phyloP scores from a whole-genome alignment of 2,329 filamentous ascomycete genomes.

The Penicillium sp. region DNA sequence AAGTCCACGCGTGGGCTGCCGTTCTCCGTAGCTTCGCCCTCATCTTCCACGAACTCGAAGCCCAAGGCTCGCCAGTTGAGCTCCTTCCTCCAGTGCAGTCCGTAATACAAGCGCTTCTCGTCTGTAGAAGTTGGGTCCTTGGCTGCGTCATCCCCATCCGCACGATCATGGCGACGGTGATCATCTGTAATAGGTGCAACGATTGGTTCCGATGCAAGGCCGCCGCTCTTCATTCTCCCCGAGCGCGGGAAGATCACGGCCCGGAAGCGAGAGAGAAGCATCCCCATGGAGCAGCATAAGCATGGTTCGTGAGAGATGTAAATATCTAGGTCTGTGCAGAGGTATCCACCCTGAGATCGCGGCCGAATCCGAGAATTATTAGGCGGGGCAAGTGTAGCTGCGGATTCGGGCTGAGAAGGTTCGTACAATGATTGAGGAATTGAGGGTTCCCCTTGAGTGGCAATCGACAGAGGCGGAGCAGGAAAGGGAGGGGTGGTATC shows the following conservation, averaged over 20 bases:
- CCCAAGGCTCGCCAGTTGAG: constrained; percentile 51
- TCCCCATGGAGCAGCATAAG: constrained; percentile 94
- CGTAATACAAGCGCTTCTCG: constrained; percentile 46
- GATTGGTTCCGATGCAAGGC: constrained; percentile 69
- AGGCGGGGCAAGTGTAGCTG: not conserved
- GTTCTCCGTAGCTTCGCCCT: not conserved
- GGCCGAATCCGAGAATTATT: constrained; percentile 63
- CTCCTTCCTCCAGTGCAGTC: constrained; percentile 62
- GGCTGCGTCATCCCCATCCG: not conserved
- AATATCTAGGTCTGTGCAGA: constrained; percentile 89
- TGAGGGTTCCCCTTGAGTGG: constrained; percentile 3
- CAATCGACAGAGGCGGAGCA: constrained; percentile 11
- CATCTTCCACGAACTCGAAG: constrained; percentile 45
- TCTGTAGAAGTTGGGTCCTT: constrained; percentile 10
- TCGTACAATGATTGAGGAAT: not conserved
- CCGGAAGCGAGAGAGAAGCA: constrained; percentile 89
- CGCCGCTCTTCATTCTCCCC: constrained; percentile 77
- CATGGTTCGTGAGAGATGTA: constrained; percentile 96
- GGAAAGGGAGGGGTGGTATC: constrained; percentile 18
- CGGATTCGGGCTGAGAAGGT: not conserved
- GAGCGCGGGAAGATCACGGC: constrained; percentile 66
- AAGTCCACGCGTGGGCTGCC: constrained; percentile 12
- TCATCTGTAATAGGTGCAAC: constrained; percentile 13
- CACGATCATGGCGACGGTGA: constrained; percentile 12
- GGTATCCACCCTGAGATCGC: constrained; percentile 77